Evolutionary conservation across 1,284 basidiomycete genomes (phyloP).

Genomic region (Thecaphora thlaspeos): DNA sequence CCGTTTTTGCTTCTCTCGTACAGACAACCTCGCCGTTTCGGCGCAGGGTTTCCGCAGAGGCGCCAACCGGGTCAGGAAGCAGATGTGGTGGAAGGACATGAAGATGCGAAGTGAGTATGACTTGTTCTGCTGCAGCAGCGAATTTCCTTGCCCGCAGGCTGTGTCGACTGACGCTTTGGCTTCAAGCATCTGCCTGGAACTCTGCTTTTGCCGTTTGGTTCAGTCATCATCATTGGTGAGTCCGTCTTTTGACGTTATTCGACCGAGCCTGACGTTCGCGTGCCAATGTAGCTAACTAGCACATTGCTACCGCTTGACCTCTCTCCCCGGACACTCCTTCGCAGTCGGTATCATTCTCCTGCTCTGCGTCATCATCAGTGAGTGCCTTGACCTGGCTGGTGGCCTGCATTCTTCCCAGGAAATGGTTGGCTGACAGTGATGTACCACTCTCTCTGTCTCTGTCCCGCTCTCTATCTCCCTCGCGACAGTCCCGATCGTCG

Average conservation of each 20-base stretch:
- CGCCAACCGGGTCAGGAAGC: slow-evolving; percentile 95
- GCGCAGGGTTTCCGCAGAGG: slow-evolving; percentile 97
- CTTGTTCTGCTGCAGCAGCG: neutral
- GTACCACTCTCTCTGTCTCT: neutral
- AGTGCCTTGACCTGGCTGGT: slow-evolving; percentile 13
- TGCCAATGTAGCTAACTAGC: too few relatives aligned
- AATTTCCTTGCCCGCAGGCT: neutral
- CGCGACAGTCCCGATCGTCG: slow-evolving; percentile 40
- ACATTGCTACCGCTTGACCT: neutral
- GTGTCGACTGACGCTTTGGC: too few relatives aligned
- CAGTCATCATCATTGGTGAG: slow-evolving; percentile 21
- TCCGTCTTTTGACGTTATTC: slow-evolving; percentile 23
- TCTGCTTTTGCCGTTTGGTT: neutral
- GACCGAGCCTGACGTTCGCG: too few relatives aligned
- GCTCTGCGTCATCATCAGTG: slow-evolving; percentile 56
- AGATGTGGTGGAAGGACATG: slow-evolving; percentile 64
- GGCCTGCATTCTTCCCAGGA: too few relatives aligned
- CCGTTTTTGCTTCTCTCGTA: too few relatives aligned
- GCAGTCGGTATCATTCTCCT: slow-evolving; percentile 53
- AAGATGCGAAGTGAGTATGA: slow-evolving; percentile 37
- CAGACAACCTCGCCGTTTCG: slow-evolving; percentile 95
- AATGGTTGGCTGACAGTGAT: too few relatives aligned
- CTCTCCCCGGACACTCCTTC: neutral
- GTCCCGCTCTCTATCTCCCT: neutral
- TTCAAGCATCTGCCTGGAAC: too few relatives aligned